phyloP scores from a whole-genome alignment of 2,329 filamentous ascomycete genomes.

The Diaporthe aspalathi region DNA sequence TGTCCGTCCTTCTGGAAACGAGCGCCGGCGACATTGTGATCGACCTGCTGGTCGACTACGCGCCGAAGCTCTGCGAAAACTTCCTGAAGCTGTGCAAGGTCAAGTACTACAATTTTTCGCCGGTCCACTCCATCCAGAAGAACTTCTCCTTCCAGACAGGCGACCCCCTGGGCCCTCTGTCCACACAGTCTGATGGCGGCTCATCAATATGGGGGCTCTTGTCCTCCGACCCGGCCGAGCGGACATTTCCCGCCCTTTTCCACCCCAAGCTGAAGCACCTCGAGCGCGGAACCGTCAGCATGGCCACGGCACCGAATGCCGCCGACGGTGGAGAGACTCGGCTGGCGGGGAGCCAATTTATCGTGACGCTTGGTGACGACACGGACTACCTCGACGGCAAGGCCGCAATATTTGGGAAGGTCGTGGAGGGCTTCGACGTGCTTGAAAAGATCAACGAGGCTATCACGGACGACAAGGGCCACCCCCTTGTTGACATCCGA shows the following conservation, averaged over 20 bases:
- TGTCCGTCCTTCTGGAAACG: conserved; percentile 96
- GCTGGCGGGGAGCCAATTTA: conserved; percentile 90
- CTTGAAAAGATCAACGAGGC: conserved; percentile 93
- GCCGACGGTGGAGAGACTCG: conserved; percentile 80
- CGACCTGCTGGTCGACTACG: conserved; percentile 88
- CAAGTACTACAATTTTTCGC: conserved; percentile 99
- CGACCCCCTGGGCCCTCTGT: conserved; percentile 89
- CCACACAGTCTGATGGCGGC: conserved; percentile 88
- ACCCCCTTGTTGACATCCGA: conserved; percentile 92
- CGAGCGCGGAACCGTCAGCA: conserved; percentile 93
- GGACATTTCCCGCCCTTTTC: conserved; percentile 86
- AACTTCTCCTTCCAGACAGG: conserved; percentile 97
- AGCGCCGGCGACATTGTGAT: conserved; percentile 94
- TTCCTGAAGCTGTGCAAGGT: conserved; percentile 98
- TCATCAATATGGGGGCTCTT: conserved; percentile 91
- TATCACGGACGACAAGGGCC: conserved; percentile 86
- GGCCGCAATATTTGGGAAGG: conserved; percentile 93
- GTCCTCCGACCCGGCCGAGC: conserved; percentile 73
- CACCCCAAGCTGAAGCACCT: conserved; percentile 88
- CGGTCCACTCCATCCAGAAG: conserved; percentile 91
- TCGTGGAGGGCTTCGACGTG: conserved; percentile 94
- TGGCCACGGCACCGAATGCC: conserved; percentile 87
- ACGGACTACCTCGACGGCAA: conserved; percentile 93
- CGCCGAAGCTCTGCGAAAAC: conserved; percentile 94
- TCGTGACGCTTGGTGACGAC: conserved; percentile 89